phyloP scores from a whole-genome alignment of 768 basidiomycete species.

The Russula abietina region DNA sequence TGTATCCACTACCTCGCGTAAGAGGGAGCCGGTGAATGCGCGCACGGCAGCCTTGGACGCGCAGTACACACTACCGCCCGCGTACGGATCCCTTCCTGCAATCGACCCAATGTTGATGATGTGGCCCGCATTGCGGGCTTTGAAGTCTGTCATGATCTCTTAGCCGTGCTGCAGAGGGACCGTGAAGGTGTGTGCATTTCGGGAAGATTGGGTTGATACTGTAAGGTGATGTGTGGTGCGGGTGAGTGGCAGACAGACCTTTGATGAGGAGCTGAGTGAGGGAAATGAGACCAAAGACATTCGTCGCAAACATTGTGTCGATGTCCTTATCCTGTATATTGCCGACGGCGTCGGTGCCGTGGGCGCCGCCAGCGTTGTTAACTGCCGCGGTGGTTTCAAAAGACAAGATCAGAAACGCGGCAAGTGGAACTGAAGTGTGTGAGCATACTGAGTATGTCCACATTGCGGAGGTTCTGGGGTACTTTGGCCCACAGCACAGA shows the following conservation, averaged over 20 bases:
- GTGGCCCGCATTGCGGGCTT: conserved; percentile 56
- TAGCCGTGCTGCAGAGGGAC: conserved; percentile 4
- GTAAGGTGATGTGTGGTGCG: not conserved
- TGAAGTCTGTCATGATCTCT: conserved; percentile 26
- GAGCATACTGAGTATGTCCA: conserved; percentile 73
- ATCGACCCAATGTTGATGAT: conserved; percentile 95
- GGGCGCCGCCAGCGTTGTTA: conserved; percentile 86
- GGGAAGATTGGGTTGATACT: not conserved
- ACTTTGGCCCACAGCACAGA: conserved; percentile 65
- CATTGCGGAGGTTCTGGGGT: conserved; percentile 57
- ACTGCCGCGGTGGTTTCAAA: conserved; percentile 30
- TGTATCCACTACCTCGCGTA: conserved; percentile 87
- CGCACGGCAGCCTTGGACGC: conserved; percentile 85
- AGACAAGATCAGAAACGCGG: no score
- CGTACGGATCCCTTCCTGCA: conserved; percentile 68
- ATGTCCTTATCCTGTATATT: conserved; percentile 70
- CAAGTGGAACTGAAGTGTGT: not conserved
- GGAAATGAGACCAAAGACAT: conserved; percentile 78
- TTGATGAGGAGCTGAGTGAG: conserved; percentile 60
- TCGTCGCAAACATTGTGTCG: conserved; percentile 49
- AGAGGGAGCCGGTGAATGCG: conserved; percentile 76
- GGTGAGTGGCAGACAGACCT: conserved; percentile 23
- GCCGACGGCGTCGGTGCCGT: conserved; percentile 83
- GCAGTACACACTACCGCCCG: conserved; percentile 87
- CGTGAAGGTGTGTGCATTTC: conserved; percentile 39